Percentiles rank a stretch among this genome's conserved stretches.
Conservation (phyloP, 148 eudicot genomes). For the Camellia lanceoleosa region DNA sequence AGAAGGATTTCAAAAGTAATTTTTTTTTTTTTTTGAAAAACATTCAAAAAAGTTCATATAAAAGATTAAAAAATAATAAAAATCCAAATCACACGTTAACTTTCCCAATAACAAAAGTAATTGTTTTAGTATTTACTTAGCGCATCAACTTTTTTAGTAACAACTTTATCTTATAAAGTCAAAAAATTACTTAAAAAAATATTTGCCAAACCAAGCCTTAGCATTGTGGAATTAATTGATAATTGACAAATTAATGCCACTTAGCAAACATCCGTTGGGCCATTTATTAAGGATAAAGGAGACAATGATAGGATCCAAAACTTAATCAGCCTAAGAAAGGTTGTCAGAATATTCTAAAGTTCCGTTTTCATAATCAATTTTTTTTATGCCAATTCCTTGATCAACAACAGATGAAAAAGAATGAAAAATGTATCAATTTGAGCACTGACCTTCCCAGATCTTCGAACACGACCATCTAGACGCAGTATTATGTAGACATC, state of each 20-base stretch:
- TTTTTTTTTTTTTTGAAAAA: too few species aligned
- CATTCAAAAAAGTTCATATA: too few species aligned
- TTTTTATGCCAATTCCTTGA: too few species aligned
- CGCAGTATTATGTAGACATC: conserved; percentile 92
- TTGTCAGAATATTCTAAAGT: background rate
- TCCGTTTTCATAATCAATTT: background rate
- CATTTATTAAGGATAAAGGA: background rate
- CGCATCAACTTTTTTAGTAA: too few species aligned
- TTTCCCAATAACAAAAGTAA: too few species aligned
- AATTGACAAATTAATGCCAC: background rate
- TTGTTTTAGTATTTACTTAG: too few species aligned
- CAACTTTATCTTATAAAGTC: too few species aligned
- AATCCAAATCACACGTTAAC: too few species aligned
- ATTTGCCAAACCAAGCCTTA: too few species aligned
- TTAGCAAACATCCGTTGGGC: background rate
- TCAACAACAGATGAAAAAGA: background rate
- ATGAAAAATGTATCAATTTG: background rate
- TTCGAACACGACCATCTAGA: conserved; percentile 93
- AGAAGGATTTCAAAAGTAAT: too few species aligned
- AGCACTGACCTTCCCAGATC: conserved; percentile 84
- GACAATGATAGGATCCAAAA: background rate
- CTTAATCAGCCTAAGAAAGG: background rate
- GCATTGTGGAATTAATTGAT: background rate
- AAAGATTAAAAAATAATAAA: too few species aligned
- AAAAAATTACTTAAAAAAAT: too few species aligned